Evolutionary conservation across 163 green algal species (phyloP).

Genomic region (Chlamydomonas reinhardtii): DNA sequence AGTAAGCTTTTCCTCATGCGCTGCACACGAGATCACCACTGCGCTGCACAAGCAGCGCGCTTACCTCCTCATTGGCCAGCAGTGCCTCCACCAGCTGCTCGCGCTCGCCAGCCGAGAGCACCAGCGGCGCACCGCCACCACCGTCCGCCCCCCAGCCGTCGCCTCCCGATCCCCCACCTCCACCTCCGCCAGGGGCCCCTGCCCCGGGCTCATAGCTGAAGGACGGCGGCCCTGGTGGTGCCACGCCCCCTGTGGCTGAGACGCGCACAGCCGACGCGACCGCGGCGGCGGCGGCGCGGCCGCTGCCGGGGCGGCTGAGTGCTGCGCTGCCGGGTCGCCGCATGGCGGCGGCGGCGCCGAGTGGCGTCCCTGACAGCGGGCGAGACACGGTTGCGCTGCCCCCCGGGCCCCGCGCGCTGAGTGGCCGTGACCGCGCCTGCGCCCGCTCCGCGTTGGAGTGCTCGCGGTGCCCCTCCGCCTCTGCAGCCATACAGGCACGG

Average conservation of each 20-base stretch:
- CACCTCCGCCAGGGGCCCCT: too few relatives aligned
- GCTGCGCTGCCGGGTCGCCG: not conserved
- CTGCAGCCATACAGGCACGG: not conserved
- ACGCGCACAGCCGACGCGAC: not conserved
- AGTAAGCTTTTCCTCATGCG: too few relatives aligned
- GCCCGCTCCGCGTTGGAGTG: constrained; percentile 4
- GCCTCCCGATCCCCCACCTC: too few relatives aligned
- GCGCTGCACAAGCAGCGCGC: too few relatives aligned
- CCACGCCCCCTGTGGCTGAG: too few relatives aligned
- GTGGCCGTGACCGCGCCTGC: not conserved
- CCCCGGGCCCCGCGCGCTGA: not conserved
- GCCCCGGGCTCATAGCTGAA: too few relatives aligned
- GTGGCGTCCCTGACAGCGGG: not conserved
- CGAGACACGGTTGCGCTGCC: constrained; percentile 1
- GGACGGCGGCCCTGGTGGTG: too few relatives aligned
- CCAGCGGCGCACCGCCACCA: not conserved
- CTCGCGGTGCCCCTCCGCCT: not conserved
- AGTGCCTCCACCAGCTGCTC: constrained; percentile 24
- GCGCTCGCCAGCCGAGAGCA: not conserved
- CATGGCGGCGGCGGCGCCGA: not conserved
- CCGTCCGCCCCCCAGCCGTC: not conserved
- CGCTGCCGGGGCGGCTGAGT: not conserved
- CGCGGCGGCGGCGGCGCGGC: not conserved
- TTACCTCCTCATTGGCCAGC: constrained; percentile 35
- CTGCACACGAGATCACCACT: too few relatives aligned